Evolutionary conservation across 257 asterid species (phyloP).

Genomic region (Lavandula angustifolia): DNA sequence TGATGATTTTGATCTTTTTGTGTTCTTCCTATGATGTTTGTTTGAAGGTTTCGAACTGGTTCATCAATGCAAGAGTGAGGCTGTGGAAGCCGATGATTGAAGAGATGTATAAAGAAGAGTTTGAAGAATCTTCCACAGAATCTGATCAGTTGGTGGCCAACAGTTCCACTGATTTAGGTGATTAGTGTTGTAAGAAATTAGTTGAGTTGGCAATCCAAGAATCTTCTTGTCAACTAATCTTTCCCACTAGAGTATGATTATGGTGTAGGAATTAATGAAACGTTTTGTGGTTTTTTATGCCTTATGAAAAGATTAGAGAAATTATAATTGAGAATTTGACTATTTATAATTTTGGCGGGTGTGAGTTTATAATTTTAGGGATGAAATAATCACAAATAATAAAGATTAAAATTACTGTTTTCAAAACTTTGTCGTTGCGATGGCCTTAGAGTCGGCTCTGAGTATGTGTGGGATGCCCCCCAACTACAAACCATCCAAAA

Average conservation of each 20-base stretch:
- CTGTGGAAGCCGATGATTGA: slow-evolving; percentile 98
- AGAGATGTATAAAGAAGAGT: slow-evolving; percentile 87
- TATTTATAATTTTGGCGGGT: no score
- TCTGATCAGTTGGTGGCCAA: slow-evolving; percentile 50
- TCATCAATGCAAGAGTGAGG: slow-evolving; percentile 86
- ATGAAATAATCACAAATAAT: no score
- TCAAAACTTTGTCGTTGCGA: no score
- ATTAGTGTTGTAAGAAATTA: not conserved
- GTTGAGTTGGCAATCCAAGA: not conserved
- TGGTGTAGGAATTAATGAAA: not conserved
- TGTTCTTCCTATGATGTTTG: not conserved
- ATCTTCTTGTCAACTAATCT: not conserved
- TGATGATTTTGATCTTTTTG: no score
- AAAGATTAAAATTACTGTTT: no score
- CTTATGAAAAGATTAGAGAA: not conserved
- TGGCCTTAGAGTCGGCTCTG: no score
- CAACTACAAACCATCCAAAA: no score
- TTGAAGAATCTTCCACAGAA: slow-evolving; percentile 61
- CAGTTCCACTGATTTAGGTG: slow-evolving; percentile 21
- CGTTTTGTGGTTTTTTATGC: not conserved
- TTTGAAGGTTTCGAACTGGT: slow-evolving; percentile 78
- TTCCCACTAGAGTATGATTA: not conserved
- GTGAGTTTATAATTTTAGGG: no score
- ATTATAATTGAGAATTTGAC: no score
- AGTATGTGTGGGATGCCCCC: no score